phyloP scores from a whole-genome alignment of 768 basidiomycete genomes.

The Leccinum ochraceum region DNA sequence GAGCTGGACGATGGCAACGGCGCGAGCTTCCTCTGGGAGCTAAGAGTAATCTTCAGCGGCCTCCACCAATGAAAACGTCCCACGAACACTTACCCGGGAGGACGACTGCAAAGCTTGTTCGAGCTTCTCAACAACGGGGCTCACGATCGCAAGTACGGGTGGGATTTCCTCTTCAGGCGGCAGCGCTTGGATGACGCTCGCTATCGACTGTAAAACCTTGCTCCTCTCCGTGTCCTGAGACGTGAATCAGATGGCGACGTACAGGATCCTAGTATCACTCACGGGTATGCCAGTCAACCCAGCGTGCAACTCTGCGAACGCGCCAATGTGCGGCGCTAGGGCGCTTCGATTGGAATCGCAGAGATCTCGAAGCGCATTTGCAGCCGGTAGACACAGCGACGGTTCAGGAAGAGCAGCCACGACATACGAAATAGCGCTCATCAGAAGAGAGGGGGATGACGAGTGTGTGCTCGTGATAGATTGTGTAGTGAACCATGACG shows the following conservation, averaged over 20 bases:
- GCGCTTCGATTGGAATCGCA: constrained; percentile 90
- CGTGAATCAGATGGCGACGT: neutral
- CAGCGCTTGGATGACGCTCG: constrained; percentile 90
- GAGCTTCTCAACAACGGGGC: constrained; percentile 71
- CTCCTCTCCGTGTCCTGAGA: constrained; percentile 78
- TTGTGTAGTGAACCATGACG: constrained; percentile 76
- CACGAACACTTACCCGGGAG: constrained; percentile 43
- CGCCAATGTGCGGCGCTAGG: constrained; percentile 78
- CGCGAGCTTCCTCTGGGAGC: constrained; percentile 74
- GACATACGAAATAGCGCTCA: constrained; percentile 68
- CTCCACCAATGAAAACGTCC: neutral
- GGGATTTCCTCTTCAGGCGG: constrained; percentile 76
- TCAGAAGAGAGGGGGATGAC: constrained; percentile 48
- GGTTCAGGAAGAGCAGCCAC: constrained; percentile 70
- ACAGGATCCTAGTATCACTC: constrained; percentile 24
- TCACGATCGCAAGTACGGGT: constrained; percentile 76
- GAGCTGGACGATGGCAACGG: constrained; percentile 66
- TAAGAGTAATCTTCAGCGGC: constrained; percentile 24
- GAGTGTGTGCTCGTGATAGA: constrained; percentile 30
- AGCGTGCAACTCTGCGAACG: constrained; percentile 83
- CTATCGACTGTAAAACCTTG: constrained; percentile 90
- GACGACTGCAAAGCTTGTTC: constrained; percentile 59
- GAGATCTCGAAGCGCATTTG: constrained; percentile 78
- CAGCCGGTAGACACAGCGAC: constrained; percentile 66
- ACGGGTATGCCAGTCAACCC: constrained; percentile 75